Base-by-base conservation (phyloP, 176 grass and related monocot genomes). In the Canna indica region DNA sequence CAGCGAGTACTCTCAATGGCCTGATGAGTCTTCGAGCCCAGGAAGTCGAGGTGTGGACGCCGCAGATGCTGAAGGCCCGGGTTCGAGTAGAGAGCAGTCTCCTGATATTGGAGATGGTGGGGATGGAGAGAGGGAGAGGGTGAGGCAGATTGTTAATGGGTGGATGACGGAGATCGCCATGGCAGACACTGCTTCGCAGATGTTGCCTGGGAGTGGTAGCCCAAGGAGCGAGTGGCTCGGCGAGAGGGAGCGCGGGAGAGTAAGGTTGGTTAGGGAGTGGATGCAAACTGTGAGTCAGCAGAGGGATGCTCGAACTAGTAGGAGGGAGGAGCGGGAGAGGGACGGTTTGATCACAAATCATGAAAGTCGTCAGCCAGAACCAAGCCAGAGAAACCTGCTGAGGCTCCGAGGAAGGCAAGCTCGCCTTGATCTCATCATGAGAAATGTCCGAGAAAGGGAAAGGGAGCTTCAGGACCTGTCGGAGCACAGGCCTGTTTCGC, bases 391-490 rank as follows among this genome's bases (percentile, higher is more conserved):
- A 18, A 54, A 44, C 24, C 42, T 73, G 71, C 71, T 54, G 54
- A 73, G 54, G 54, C 33, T 61, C 25, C 53, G 71, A 9, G 71
- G 71, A 59, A 73, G 71, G 30, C 71, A 61, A 54, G 71, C 71
- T 17, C 71, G 54, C 31, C 54, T 44, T 41, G 82, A 80, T 71
- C 57, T 82, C 2, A 70, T 78, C 9, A 69, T 35, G 83, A 80
- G 83, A 70, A 81, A 86, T 76, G 76, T 77, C 29, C 63, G 82
- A 67, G 91, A 96, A 54, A 78, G 88, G 22, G 88, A 83, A 76
- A 87, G 85, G 22, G 88, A 96, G 88, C 91, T 96, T 25, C 92
- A 96, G 56, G 83, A 81, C 26, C 76, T 96, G 70, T 91, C 92
- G 5, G 79, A 91, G 39, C 85, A 85, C 52, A 76, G 77, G 15